A percentile compares a stretch with the other conserved stretches of the same genome.
Evolutionary conservation across 192 early-diverging fungal species (phyloP).

Genomic region (Podila epigama): DNA sequence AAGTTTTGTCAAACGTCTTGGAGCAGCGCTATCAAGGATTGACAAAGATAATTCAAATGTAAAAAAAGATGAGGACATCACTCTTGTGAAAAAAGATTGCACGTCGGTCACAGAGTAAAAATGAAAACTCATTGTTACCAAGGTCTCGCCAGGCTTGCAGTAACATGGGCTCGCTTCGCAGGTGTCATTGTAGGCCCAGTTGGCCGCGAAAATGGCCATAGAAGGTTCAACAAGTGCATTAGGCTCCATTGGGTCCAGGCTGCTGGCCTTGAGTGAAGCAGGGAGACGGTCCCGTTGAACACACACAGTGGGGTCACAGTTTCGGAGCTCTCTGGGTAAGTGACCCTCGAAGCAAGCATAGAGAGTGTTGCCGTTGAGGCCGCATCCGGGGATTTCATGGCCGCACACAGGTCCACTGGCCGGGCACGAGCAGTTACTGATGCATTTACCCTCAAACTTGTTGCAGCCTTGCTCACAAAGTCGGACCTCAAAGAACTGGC

Average conservation of each 20-base stretch:
- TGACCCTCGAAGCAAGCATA: neutral
- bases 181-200: neutral
- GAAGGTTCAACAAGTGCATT: no score
- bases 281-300: no score
- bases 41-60: neutral
- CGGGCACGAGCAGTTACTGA: neutral
- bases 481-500: neutral
- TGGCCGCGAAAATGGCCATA: neutral
- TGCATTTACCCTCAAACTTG: neutral
- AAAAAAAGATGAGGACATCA: neutral
- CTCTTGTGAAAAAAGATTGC: neutral
- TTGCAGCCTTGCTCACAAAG: neutral
- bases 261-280: neutral
- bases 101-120: neutral
- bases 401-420: neutral
- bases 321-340: neutral
- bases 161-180: constrained; percentile 5
- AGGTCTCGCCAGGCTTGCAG: neutral
- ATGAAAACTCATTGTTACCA: neutral
- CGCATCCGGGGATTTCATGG: neutral
- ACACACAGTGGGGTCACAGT: neutral
- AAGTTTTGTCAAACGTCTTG: neutral
- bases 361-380: neutral
- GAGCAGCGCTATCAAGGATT: neutral
- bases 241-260: no score